These are phyloP conservation scores for Rhizomucor miehei DNA, from an alignment of 371 early-diverging fungal genomes.

Conservation along the genomic window DNA sequence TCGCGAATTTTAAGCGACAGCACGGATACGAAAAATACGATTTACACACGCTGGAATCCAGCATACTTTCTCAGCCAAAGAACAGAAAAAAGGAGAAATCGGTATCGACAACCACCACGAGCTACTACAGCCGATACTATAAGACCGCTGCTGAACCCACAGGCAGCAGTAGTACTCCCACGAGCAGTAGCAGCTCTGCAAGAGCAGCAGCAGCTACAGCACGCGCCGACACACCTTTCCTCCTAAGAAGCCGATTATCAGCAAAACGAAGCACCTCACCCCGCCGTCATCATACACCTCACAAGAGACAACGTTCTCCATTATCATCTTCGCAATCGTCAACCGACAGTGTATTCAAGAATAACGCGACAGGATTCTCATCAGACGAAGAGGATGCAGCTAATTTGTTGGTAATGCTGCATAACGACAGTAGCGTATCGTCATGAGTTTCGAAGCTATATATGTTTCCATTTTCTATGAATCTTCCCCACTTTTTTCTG, in stretches of 20 bases:
- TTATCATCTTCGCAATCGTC: no score
- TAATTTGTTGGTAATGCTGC: constrained; percentile 44
- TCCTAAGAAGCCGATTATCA: constrained; percentile 20
- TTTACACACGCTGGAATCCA: constrained; percentile 27
- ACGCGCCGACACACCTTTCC: constrained; percentile 4
- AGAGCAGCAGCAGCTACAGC: neutral
- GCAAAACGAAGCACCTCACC: constrained; percentile 41
- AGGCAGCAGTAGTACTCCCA: no score
- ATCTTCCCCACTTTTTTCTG: neutral
- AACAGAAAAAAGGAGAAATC: neutral
- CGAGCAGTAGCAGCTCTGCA: no score
- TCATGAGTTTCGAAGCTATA: constrained; percentile 6
- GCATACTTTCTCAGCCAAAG: no score
- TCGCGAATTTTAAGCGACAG: constrained; percentile 33
- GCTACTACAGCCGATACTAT: constrained; percentile 5
- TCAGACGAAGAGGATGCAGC: constrained; percentile 46
- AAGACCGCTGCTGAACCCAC: neutral
- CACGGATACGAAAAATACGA: constrained; percentile 33
- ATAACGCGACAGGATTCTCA: no score
- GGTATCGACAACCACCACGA: neutral
- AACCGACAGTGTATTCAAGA: no score
- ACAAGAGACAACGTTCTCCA: no score
- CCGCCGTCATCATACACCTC: no score
- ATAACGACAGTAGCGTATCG: constrained; percentile 12
- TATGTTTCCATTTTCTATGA: constrained; percentile 6